phyloP scores from a whole-genome alignment of 768 basidiomycete species.

The Auricularia auricula-judae region DNA sequence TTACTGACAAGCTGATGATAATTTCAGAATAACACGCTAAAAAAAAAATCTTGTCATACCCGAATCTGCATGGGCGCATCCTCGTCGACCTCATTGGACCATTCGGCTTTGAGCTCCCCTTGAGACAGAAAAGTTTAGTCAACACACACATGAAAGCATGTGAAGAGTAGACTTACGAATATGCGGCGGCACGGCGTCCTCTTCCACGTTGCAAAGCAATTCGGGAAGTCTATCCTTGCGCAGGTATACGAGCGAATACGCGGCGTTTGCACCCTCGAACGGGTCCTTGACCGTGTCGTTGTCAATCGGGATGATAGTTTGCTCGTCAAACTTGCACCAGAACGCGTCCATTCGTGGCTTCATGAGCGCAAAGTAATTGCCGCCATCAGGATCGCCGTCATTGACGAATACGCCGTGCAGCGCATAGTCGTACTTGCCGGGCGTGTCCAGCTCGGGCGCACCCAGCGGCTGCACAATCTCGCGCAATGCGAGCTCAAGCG shows the following conservation, averaged over 20 bases:
- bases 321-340: conserved; percentile 1
- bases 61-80: background rate
- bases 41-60: background rate
- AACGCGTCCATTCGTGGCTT: background rate
- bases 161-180: background rate
- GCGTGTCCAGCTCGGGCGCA: background rate
- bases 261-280: background rate
- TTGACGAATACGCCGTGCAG: background rate
- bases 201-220: background rate
- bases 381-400: background rate
- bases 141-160: too few species aligned
- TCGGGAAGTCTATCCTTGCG: background rate
- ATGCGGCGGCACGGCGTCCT: background rate
- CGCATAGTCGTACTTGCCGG: background rate
- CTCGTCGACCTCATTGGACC: background rate
- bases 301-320: background rate
- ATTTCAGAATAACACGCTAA: background rate
- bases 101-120: background rate
- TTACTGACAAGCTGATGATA: background rate
- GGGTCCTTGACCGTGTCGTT: background rate
- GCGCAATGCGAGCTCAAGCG: background rate
- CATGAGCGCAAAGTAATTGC: background rate
- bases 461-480: background rate
- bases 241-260: background rate
- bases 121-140: too few species aligned